Percentiles rank a stretch among this genome's conserved stretches.
These are phyloP conservation scores for Pythium biforme DNA, from an alignment of 352 stramenopile species.

Conservation along the genomic window DNA sequence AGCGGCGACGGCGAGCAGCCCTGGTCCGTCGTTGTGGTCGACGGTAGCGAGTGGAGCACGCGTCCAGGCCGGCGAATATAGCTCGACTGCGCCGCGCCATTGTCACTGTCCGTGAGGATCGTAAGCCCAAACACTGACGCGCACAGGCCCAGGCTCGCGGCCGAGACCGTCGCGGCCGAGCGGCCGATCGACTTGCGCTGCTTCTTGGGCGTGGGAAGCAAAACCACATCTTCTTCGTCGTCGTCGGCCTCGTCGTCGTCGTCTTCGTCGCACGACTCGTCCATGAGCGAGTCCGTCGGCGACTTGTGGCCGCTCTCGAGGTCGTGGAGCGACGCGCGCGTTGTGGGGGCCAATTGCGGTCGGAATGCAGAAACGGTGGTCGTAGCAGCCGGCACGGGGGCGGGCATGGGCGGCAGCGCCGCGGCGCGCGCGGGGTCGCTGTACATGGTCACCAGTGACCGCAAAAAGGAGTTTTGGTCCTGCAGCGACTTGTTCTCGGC, in stretches of 20 bases:
- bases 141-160: conserved; percentile 61
- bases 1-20: conserved; percentile 35
- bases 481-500: conserved; percentile 80
- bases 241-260: conserved; percentile 19
- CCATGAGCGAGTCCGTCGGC: conserved; percentile 21
- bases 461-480: conserved; percentile 77
- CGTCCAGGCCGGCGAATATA: conserved; percentile 56
- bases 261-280: conserved; percentile 19
- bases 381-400: background rate
- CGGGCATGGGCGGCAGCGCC: conserved; percentile 31
- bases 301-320: conserved; percentile 28
- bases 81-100: conserved; percentile 28
- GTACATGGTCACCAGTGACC: conserved; percentile 62
- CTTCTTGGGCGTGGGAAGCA: conserved; percentile 31
- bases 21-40: conserved; percentile 20
- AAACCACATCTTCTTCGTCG: conserved; percentile 30
- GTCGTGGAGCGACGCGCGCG: conserved; percentile 27
- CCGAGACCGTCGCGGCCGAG: conserved; percentile 39
- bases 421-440: conserved; percentile 27
- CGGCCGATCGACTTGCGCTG: conserved; percentile 22
- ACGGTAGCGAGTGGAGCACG: conserved; percentile 60
- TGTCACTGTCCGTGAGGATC: conserved; percentile 59
- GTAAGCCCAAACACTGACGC: conserved; percentile 81
- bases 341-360: conserved; percentile 9
- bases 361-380: background rate